Evolutionary conservation across 306 rosid species (phyloP).

Genomic region (Corylus avellana): DNA sequence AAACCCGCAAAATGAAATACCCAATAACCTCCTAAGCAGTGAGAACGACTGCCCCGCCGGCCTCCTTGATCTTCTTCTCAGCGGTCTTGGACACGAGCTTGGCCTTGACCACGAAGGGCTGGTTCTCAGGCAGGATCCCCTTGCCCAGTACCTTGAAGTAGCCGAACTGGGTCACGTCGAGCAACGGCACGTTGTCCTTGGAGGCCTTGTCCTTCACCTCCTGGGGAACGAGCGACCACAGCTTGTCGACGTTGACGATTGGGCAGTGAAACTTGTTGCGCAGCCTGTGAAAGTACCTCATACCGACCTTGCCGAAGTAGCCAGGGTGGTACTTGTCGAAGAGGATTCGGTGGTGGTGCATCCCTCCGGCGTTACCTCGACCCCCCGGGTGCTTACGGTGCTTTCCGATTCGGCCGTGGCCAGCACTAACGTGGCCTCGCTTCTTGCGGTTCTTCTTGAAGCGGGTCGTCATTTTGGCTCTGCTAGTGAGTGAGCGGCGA

Average conservation of each 20-base stretch:
- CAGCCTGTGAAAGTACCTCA: slow-evolving; percentile 81
- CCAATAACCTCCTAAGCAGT: slow-evolving; percentile 46
- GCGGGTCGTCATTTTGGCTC: slow-evolving; percentile 62
- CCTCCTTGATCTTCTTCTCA: slow-evolving; percentile 79
- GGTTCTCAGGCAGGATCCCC: slow-evolving; percentile 61
- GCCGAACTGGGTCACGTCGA: slow-evolving; percentile 68
- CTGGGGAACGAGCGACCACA: slow-evolving; percentile 70
- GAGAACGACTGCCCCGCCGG: slow-evolving; percentile 75
- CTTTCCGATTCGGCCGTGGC: slow-evolving; percentile 75
- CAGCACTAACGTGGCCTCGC: slow-evolving; percentile 85
- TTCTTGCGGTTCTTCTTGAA: slow-evolving; percentile 81
- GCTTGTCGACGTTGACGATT: slow-evolving; percentile 70
- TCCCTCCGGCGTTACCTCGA: slow-evolving; percentile 81
- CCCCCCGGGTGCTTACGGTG: slow-evolving; percentile 84
- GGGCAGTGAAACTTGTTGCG: slow-evolving; percentile 69
- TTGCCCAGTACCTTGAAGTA: slow-evolving; percentile 79
- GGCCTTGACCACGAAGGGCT: slow-evolving; percentile 69
- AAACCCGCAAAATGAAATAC: neutral
- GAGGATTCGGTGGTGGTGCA: slow-evolving; percentile 85
- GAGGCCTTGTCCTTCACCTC: slow-evolving; percentile 60
- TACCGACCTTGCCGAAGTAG: slow-evolving; percentile 73
- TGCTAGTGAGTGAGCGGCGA: slow-evolving; percentile 20
- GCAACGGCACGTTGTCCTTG: slow-evolving; percentile 51
- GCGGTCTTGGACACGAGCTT: slow-evolving; percentile 72
- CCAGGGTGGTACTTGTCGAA: slow-evolving; percentile 88